phyloP scores from a whole-genome alignment of 225 moss, liverwort and hornwort species.

The Physcomitrellopsis africana region DNA sequence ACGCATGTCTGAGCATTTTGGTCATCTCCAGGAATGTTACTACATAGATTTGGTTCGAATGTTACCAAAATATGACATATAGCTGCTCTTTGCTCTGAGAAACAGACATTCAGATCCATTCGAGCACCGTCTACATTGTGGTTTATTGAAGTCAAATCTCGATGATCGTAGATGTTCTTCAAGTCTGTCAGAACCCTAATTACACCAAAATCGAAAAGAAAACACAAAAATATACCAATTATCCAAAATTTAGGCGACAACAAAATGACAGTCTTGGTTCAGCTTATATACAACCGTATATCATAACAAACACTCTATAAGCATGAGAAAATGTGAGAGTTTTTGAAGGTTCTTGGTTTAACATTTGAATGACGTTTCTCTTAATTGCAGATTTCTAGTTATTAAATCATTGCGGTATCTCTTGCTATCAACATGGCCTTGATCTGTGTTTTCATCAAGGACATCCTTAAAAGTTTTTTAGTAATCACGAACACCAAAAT shows the following conservation, averaged over 20 bases:
- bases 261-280: neutral
- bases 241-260: neutral
- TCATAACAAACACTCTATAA: no score
- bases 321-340: no score
- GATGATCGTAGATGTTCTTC: slow-evolving; percentile 24
- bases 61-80: slow-evolving; percentile 53
- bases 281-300: no score
- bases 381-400: neutral
- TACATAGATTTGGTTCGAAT: slow-evolving; percentile 33
- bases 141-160: slow-evolving; percentile 18
- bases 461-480: slow-evolving; percentile 1
- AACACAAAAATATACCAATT: neutral
- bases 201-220: slow-evolving; percentile 12
- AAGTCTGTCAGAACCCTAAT: slow-evolving; percentile 45
- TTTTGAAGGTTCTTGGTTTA: no score
- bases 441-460: neutral
- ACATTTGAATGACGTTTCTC: no score
- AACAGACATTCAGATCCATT: slow-evolving; percentile 27
- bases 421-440: neutral
- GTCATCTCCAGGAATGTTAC: slow-evolving; percentile 16
- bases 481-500: slow-evolving; percentile 2
- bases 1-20: slow-evolving; percentile 11
- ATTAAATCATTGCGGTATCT: neutral
- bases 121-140: slow-evolving; percentile 32
- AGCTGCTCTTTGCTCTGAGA: slow-evolving; percentile 47